Conservation (phyloP, 1,139 yeast species). For the Candida mesenterica region DNA sequence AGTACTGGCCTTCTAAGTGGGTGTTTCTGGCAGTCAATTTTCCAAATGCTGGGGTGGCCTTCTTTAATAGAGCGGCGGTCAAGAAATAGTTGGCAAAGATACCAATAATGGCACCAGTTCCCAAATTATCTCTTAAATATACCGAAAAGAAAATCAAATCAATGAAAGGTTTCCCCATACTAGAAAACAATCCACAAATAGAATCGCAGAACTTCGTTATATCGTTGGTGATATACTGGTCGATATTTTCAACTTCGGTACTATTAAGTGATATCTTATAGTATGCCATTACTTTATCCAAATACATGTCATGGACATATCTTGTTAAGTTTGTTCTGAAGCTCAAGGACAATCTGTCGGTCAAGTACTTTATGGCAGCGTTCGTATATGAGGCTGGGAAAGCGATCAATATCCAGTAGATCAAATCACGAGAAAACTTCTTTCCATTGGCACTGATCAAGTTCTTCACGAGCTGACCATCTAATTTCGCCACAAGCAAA, state of each 20-base stretch:
- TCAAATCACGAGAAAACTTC: constrained; percentile 72
- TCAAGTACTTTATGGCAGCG: constrained; percentile 82
- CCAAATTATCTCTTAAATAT: constrained; percentile 81
- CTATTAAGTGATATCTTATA: constrained; percentile 64
- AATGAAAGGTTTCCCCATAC: constrained; percentile 87
- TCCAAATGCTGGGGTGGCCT: constrained; percentile 85
- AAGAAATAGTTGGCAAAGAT: constrained; percentile 76
- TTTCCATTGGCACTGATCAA: constrained; percentile 80
- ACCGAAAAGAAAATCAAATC: constrained; percentile 86
- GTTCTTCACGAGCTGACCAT: constrained; percentile 90
- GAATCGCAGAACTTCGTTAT: constrained; percentile 80
- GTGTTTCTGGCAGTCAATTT: constrained; percentile 70
- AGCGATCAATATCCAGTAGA: constrained; percentile 86
- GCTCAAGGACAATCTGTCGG: constrained; percentile 73
- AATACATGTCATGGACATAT: constrained; percentile 85
- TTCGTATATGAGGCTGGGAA: constrained; percentile 93
- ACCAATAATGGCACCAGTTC: constrained; percentile 80
- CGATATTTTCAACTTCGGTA: constrained; percentile 47
- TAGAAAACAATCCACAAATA: constrained; percentile 79
- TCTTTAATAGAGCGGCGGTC: constrained; percentile 74
- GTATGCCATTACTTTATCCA: constrained; percentile 78
- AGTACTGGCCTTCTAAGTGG: constrained; percentile 82
- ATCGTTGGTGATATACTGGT: constrained; percentile 85
- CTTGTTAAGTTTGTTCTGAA: constrained; percentile 84
- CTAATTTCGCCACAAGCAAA: constrained; percentile 79